Evolutionary conservation across 139 green algal genomes (phyloP), one percentile per base, ranked within the genome.

Genomic region (Pseudopediastrum boryanum): DNA sequence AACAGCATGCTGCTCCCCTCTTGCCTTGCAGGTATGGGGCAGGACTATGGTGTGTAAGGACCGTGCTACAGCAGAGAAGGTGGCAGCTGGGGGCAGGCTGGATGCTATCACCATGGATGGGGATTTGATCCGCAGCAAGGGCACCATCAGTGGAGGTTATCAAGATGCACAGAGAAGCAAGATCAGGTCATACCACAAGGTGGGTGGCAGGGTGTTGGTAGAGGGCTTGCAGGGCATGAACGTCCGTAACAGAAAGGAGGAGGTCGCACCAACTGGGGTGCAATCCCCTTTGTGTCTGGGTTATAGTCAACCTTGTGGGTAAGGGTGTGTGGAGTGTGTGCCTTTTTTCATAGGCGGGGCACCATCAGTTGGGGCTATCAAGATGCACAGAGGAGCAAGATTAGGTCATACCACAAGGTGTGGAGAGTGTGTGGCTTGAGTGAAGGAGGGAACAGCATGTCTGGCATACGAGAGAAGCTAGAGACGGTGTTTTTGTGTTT

Each of bases 21-120:
- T 21, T 21, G 16, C 48, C 21, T 16, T 46, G 36, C 39, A 71
- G 56, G 73, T 84, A 44, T 91, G 91, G 71, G 81, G 77, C 12
- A 72, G 77, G 35, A 63, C 79, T 43, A 48, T 90, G 39, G 71
- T 91, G 76, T 89, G 77, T 69, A 41, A 79, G 36, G 29, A 63
- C 29, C 50, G 54, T 0, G 67, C 75, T 36, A 50, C 58, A 27
- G 46, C 66, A 48, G 63, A 80, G 69, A 43, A 81, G 66, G 62
- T 82, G 6, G 77, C 74, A 21, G 41, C 38, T 16, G 50, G 79
- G 63, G 77, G 51, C 42, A 56, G 85, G 12, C 77, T 78, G 35
- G 74, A 84, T 58, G 66, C 73, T 44, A 83, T 90, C 48, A 85
- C 87, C n/a, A 51, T 76, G 48, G 86, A 84, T 4, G 78, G 73